A percentile compares a stretch with the other conserved stretches of the same genome.
These are phyloP conservation scores for Mycocentrospora acerina DNA, from an alignment of 2,329 filamentous ascomycete species.

Conservation along the genomic window DNA sequence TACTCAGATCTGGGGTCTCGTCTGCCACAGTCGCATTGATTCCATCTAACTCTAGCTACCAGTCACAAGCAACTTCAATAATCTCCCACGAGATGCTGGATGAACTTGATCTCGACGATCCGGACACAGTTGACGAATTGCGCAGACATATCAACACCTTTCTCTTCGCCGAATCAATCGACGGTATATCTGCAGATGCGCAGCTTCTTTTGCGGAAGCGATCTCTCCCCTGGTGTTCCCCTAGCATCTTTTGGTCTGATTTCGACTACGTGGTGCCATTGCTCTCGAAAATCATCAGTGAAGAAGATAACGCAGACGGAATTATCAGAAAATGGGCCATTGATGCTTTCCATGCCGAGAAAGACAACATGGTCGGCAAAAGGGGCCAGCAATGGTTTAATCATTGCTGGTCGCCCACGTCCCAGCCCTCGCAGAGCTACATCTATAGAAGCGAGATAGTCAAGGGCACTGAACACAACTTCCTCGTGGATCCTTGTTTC, in stretches of 20 bases:
- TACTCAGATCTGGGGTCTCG: slow-evolving; percentile 5
- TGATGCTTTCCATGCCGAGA: slow-evolving; percentile 31
- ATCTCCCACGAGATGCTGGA: neutral
- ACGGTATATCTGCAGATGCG: slow-evolving; percentile 30
- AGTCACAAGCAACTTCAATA: slow-evolving; percentile 4
- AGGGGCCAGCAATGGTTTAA: slow-evolving; percentile 32
- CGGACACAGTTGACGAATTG: slow-evolving; percentile 22
- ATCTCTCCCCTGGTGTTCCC: slow-evolving; percentile 23
- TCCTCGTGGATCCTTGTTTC: slow-evolving; percentile 29
- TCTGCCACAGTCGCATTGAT: slow-evolving; percentile 16
- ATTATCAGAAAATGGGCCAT: slow-evolving; percentile 18
- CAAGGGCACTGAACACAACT: slow-evolving; percentile 26
- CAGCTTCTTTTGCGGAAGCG: slow-evolving; percentile 27
- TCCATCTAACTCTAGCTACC: slow-evolving; percentile 2
- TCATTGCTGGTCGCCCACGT: slow-evolving; percentile 19
- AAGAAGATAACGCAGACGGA: slow-evolving; percentile 7
- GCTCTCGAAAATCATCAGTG: slow-evolving; percentile 20
- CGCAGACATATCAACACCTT: slow-evolving; percentile 22
- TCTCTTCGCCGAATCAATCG: slow-evolving; percentile 27
- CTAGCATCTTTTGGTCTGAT: slow-evolving; percentile 24
- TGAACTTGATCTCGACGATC: slow-evolving; percentile 16
- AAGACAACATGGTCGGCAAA: slow-evolving; percentile 31
- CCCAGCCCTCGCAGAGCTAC: slow-evolving; percentile 8
- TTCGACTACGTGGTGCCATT: slow-evolving; percentile 27
- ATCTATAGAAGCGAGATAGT: slow-evolving; percentile 21